Percentiles rank a stretch among this genome's conserved stretches.
Conservation (phyloP, 257 asterid genomes). For the Solanum pennellii region DNA sequence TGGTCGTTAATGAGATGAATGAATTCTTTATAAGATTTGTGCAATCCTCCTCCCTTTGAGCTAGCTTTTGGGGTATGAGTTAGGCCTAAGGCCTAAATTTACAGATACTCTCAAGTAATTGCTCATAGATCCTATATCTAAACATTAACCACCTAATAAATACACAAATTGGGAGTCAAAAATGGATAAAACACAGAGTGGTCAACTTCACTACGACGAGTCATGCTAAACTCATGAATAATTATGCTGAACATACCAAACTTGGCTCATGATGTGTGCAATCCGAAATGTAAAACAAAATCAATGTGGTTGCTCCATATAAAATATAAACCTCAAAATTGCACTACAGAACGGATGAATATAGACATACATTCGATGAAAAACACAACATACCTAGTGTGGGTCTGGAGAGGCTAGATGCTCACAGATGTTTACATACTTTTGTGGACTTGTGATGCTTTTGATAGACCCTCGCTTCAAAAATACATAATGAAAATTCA, state of each 20-base stretch:
- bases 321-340: not conserved
- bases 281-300: not conserved
- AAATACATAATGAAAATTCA: not conserved
- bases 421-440: not conserved
- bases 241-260: not conserved
- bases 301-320: not conserved
- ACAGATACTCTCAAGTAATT: not conserved
- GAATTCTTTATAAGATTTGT: not conserved
- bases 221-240: not conserved
- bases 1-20: not conserved
- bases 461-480: not conserved
- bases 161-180: not conserved
- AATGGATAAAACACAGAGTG: not conserved
- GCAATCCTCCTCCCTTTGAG: not conserved
- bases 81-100: not conserved
- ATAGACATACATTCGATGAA: not conserved
- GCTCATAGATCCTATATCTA: not conserved
- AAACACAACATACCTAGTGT: not conserved
- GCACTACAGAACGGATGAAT: not conserved
- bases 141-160: not conserved
- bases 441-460: not conserved
- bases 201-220: not conserved
- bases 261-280: not conserved
- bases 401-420: not conserved
- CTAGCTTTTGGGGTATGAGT: too few relatives aligned